Evolutionary conservation across 192 early-diverging fungal species (phyloP), one percentile per base, ranked within the genome.

Genomic region (Pilaira anomala): DNA sequence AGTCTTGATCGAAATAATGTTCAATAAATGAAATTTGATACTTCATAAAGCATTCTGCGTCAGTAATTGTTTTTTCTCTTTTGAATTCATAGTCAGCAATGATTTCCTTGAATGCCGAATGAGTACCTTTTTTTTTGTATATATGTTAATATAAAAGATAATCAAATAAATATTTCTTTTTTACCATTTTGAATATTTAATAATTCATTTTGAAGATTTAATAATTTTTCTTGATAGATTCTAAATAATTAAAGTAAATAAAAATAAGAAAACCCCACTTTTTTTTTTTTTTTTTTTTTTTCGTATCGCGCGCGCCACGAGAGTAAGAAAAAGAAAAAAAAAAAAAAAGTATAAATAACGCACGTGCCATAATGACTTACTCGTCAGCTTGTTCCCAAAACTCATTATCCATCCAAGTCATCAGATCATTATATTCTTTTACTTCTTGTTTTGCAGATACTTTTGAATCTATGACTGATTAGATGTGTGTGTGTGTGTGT

Each of bases 341-440:
- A 12, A 45, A 16, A 3, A 45, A 45, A 19, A 46, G 16, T 46
- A 19, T 18, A 19, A 46, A 19, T 18, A 18, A 46, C 13, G 44
- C 44, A 46, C 44, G 44, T 46, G 44, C 18, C 44, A 18, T 36
- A 36, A 36, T 36, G 33, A 46, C 44, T 63, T 63, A 69, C 67
- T 69, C 42, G 14, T 69, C 60, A 36, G 26, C 48, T 41, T 69
- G 60, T 45, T 69, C 67, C 60, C 60, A 55, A 42, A 69, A 69
- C 22, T 63, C 62, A 52, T 25, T 58, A 58, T 58, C 56, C 56
- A 58, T 58, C 56, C 56, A 58, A 39, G 40, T 58, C 56, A 58
- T 58, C 56, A 58, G 56, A 58, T 58, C 56, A 58, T 58, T 58
- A 21, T 58, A 42, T 42, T 58, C 56, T 24, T 39, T 58, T 24